Evolutionary conservation across 148 eudicot genomes (phyloP), one percentile per base, ranked within the genome.

Genomic region (Rhododendron vialii): DNA sequence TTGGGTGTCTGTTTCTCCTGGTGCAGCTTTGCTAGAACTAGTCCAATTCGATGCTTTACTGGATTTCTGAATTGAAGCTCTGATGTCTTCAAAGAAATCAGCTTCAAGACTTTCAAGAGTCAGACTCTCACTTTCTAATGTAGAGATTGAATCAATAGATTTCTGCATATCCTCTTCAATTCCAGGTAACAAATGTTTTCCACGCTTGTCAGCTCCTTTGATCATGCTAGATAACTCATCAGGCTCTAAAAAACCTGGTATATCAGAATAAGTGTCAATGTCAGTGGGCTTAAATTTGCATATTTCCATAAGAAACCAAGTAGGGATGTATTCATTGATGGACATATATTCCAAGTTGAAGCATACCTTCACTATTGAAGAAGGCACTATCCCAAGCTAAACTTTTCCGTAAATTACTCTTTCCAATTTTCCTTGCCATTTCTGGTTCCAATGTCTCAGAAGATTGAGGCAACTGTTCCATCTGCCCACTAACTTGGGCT

Each of bases 381-480:
- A 97, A 97, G 33, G 98, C 98, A 85, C 91, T 93, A 85, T 97
- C 98, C 99, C 99, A 97, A 28, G 99, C 99, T 92, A 97, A 92
- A 89, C 99, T 97, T 88, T 95, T 97, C 59, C 99, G 96, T 84
- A 95, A 82, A 84, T 97, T 97, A 74, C 89, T 92, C 88, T 92
- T 94, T 78, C 91, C 93, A 78, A 28, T 87, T 86, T 89, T 92
- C 85, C 82, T 84, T 28, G 88, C 83, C 78, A 43, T 88, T 82
- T 82, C 90, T 74, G 91, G 87, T 83, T 89, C 95, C 24, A 26
- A 38, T 51, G 92, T 87, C 86, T 91, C 90, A 87, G 78, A 65
- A 63, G 90, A 91, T 82, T 89, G 90, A 43, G 87, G 87, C 76
- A 87, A 26, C 48, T 87, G 89, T 73, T 85, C 86, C 85, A 83